Percentiles rank a stretch among this genome's conserved stretches.
phyloP scores from a whole-genome alignment of 768 basidiomycete genomes.

The Suillus placidus region DNA sequence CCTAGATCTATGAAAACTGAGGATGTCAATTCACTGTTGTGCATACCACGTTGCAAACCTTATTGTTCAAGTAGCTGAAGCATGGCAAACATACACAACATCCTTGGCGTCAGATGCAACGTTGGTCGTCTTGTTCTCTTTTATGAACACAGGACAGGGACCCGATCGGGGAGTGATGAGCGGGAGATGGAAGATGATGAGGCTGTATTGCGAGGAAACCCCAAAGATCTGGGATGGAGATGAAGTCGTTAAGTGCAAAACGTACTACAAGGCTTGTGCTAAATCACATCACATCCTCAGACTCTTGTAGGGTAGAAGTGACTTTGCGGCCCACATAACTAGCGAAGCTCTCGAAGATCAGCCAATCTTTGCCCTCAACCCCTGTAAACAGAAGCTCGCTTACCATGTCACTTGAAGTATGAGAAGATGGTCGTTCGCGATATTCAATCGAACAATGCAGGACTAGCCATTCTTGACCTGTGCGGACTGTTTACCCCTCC shows the following conservation, averaged over 20 bases:
- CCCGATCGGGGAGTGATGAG: too few relatives aligned
- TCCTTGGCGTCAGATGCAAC: too few relatives aligned
- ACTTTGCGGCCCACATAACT: constrained; percentile 64
- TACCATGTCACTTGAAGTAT: constrained; percentile 8
- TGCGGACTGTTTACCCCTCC: too few relatives aligned
- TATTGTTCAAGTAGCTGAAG: too few relatives aligned
- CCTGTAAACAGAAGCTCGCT: constrained; percentile 43
- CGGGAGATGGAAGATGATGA: neutral
- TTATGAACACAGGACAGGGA: too few relatives aligned
- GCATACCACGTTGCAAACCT: too few relatives aligned
- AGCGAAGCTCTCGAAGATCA: constrained; percentile 65
- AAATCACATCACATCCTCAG: neutral
- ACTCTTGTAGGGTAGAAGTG: constrained; percentile 1
- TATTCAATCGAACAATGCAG: too few relatives aligned
- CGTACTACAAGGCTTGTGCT: neutral
- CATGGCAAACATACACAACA: too few relatives aligned
- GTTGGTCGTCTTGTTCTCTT: too few relatives aligned
- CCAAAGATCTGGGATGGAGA: neutral
- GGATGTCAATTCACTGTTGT: neutral
- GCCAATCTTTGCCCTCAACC: constrained; percentile 60
- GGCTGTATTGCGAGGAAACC: neutral
- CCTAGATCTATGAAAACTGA: neutral
- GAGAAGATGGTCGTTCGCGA: constrained; percentile 15
- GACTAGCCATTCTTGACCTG: too few relatives aligned
- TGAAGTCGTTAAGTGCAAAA: neutral